These are phyloP conservation scores for Penicillium sp. DNA, from an alignment of 2,329 filamentous ascomycete species.

Conservation along the genomic window DNA sequence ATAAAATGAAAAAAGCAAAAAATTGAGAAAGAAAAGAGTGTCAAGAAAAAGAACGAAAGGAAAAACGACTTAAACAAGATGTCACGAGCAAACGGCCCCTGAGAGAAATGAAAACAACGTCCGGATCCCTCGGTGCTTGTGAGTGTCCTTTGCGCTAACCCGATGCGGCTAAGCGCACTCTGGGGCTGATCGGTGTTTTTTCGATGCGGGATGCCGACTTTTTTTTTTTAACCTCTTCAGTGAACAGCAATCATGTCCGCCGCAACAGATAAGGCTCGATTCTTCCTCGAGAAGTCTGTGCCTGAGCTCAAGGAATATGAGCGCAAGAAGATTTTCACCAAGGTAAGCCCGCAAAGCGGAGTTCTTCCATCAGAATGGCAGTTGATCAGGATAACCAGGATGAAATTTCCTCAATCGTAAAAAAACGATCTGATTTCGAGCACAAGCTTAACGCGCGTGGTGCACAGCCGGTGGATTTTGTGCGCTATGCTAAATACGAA, in stretches of 20 bases:
- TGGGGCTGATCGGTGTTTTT: slow-evolving; percentile 15
- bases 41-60: slow-evolving; percentile 22
- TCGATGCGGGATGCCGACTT: slow-evolving; percentile 29
- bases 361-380: not conserved
- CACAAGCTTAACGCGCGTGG: slow-evolving; percentile 79
- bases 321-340: slow-evolving; percentile 79
- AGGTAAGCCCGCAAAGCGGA: slow-evolving; percentile 43
- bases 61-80: slow-evolving; percentile 16
- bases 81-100: slow-evolving; percentile 23
- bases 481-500: slow-evolving; percentile 68
- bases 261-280: slow-evolving; percentile 86
- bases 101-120: slow-evolving; percentile 21
- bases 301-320: slow-evolving; percentile 88
- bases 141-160: slow-evolving; percentile 14
- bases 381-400: slow-evolving; percentile 46
- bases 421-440: slow-evolving; percentile 86
- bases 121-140: slow-evolving; percentile 20
- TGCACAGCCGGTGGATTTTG: slow-evolving; percentile 66
- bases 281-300: slow-evolving; percentile 84
- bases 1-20: slow-evolving; percentile 3
- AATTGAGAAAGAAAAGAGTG: slow-evolving; percentile 11
- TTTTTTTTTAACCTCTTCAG: slow-evolving; percentile 12
- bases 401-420: slow-evolving; percentile 79
- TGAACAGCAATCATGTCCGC: slow-evolving; percentile 56
- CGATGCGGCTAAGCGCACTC: slow-evolving; percentile 15